These are phyloP conservation scores for Exutisphaerella laricina DNA, from an alignment of 2,329 filamentous ascomycete genomes.

Conservation along the genomic window DNA sequence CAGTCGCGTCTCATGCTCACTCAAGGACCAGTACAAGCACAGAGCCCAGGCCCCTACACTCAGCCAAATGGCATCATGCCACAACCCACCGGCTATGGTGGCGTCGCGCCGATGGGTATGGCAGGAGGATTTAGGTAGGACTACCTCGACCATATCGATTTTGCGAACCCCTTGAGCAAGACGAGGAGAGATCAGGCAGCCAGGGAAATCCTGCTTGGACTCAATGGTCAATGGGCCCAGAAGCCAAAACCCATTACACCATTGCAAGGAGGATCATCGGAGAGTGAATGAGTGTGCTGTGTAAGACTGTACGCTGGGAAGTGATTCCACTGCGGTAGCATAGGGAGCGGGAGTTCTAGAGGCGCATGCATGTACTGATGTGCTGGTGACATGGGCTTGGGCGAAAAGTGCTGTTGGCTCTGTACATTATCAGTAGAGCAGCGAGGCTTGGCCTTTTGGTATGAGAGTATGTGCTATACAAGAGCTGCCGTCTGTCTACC, in stretches of 20 bases:
- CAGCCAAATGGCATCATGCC: conserved; percentile 77
- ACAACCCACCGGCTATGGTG: conserved; percentile 59
- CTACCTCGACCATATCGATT: not conserved
- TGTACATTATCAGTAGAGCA: too few relatives aligned
- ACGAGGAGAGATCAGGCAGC: not conserved
- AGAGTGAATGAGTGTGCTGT: not conserved
- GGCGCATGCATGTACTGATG: not conserved
- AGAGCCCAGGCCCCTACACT: conserved; percentile 48
- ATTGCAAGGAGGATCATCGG: not conserved
- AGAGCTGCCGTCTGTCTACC: too few relatives aligned
- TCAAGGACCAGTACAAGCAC: conserved; percentile 63
- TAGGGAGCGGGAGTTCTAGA: not conserved
- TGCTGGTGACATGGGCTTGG: too few relatives aligned
- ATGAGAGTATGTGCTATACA: too few relatives aligned
- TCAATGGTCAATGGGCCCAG: not conserved
- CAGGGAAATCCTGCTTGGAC: not conserved
- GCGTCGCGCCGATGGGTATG: conserved; percentile 26
- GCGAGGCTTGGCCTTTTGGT: too few relatives aligned
- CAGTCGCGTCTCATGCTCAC: conserved; percentile 90
- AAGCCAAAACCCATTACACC: not conserved
- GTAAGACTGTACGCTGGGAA: not conserved
- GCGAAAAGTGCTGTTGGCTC: too few relatives aligned
- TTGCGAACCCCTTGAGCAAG: not conserved
- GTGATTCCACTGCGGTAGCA: not conserved
- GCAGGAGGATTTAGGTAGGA: conserved; percentile 2